Evolutionary conservation across 2,329 filamentous ascomycete species (phyloP), one percentile per base, ranked within the genome.

Genomic region (Coniochaeta ligniaria): DNA sequence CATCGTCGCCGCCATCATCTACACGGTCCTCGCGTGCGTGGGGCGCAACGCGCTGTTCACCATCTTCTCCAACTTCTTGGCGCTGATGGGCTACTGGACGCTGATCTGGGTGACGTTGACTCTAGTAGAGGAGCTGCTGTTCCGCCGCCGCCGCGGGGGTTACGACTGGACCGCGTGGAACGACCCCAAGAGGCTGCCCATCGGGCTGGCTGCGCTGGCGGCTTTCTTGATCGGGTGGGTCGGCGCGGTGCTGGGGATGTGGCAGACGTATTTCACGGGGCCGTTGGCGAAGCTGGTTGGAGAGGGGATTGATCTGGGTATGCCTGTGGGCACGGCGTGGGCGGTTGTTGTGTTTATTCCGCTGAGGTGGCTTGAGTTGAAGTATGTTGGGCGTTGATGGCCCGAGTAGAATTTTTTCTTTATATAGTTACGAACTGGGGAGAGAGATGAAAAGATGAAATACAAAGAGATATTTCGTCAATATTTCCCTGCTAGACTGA

Each of bases 71-170:
- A 89, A 89, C 68, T 89, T 90, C 69, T 76, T 90, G 5, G 84
- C 85, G 0, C 73, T 90, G 22, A 89, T 90, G 83, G 87, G 87
- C 1, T 90, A 89, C 71, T 90, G 85, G 86, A 80, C 87, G 16
- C 79, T 79, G 16, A 83, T 88, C 50, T 87, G 85, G 83, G 78
- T 88, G 24, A 79, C 80, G 1, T 87, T 90, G 54, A 75, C 83
- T 1, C 71, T 86, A 2, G 78, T 84, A 66, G 87, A 90, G 67
- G 80, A 86, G 55, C 69, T 86, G 20, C 75, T 90, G 56, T 90
- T 90, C 70, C 78, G 84, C 2, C 74, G 76, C 3, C n/a, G 20
- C 26, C 24, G 52, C 14, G 22, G 9, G 11, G 59, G 52, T 5
- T 58, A 54, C 24, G 56, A 84, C 63, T 89, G 86, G 85, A 74